Conservation (phyloP, 208 protist genomes). For the Trypanosoma vivax region DNA sequence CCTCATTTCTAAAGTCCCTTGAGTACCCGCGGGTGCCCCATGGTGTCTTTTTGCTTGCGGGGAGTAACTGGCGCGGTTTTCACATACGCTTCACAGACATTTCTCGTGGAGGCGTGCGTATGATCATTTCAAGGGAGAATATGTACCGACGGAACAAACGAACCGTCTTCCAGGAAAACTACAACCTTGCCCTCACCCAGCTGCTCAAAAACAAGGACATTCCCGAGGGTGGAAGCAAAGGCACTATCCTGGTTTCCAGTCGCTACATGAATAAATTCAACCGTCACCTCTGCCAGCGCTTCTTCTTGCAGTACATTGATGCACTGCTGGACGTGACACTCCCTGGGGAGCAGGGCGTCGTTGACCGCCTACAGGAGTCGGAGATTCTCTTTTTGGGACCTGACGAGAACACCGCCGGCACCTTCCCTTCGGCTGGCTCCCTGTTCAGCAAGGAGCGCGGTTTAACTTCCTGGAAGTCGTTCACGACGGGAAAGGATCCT, state of each 20-base stretch:
- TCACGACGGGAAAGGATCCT: conserved; percentile 94
- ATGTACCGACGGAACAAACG: conserved; percentile 86
- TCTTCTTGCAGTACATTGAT: conserved; percentile 95
- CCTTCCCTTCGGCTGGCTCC: conserved; percentile 61
- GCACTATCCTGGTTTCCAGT: conserved; percentile 84
- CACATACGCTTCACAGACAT: conserved; percentile 95
- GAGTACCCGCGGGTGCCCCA: conserved; percentile 81
- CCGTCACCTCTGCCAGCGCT: conserved; percentile 48
- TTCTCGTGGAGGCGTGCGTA: conserved; percentile 92
- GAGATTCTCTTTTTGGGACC: conserved; percentile 96
- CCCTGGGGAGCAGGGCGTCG: conserved; percentile 64
- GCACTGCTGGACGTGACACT: conserved; percentile 90
- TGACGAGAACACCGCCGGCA: conserved; percentile 93
- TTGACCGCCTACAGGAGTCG: conserved; percentile 66
- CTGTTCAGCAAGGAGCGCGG: conserved; percentile 79
- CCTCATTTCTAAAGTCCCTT: conserved; percentile 66
- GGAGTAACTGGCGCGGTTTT: conserved; percentile 93
- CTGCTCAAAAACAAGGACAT: conserved; percentile 97
- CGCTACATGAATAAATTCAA: conserved; percentile 72
- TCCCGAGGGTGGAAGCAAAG: conserved; percentile 95
- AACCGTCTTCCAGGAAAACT: conserved; percentile 94
- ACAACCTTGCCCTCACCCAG: conserved; percentile 95
- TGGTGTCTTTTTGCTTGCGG: conserved; percentile 91
- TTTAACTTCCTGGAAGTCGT: conserved; percentile 91
- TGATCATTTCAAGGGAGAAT: conserved; percentile 90